These are phyloP conservation scores for Colletotrichum chrysophilum DNA, from an alignment of 2,329 filamentous ascomycete genomes.

Conservation along the genomic window DNA sequence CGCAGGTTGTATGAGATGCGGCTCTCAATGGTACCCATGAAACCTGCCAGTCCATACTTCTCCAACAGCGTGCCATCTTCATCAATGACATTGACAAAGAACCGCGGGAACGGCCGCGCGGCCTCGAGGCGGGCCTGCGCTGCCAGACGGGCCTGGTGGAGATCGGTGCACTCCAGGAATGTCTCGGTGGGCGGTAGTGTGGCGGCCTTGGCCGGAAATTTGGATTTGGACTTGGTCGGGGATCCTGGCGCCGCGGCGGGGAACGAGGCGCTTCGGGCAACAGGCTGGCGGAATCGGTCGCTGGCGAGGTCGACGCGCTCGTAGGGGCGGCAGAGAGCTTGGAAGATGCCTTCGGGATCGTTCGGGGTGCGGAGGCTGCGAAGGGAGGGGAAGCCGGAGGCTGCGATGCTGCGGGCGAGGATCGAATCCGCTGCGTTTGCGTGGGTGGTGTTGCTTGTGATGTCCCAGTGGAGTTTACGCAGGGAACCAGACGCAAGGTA, in stretches of 20 bases:
- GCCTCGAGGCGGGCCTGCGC: constrained; percentile 71
- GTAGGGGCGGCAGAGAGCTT: constrained; percentile 69
- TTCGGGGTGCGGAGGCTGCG: constrained; percentile 66
- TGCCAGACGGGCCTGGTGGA: constrained; percentile 59
- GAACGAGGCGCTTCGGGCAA: constrained; percentile 2
- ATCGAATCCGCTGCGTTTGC: constrained; percentile 62
- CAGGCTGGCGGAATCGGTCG: constrained; percentile 48
- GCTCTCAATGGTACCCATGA: constrained; percentile 65
- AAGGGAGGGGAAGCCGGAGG: constrained; percentile 67
- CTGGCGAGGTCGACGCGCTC: constrained; percentile 57
- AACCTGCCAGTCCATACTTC: constrained; percentile 62
- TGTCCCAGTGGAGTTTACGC: constrained; percentile 67
- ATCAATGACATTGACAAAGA: constrained; percentile 62
- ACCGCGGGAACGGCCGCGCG: constrained; percentile 57
- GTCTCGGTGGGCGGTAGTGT: constrained; percentile 29
- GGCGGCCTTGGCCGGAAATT: constrained; percentile 41
- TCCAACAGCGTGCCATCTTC: constrained; percentile 57
- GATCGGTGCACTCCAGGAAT: constrained; percentile 45
- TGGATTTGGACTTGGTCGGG: constrained; percentile 35
- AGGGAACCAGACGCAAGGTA: constrained; percentile 64
- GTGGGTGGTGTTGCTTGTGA: constrained; percentile 54
- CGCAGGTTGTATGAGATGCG: constrained; percentile 64
- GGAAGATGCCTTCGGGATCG: constrained; percentile 73
- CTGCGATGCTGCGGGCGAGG: constrained; percentile 66
- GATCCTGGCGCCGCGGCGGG: constrained; percentile 27